Base-by-base conservation (phyloP, 495 filamentous ascomycete genomes). In the Lasiosphaeriaceae sp. region DNA sequence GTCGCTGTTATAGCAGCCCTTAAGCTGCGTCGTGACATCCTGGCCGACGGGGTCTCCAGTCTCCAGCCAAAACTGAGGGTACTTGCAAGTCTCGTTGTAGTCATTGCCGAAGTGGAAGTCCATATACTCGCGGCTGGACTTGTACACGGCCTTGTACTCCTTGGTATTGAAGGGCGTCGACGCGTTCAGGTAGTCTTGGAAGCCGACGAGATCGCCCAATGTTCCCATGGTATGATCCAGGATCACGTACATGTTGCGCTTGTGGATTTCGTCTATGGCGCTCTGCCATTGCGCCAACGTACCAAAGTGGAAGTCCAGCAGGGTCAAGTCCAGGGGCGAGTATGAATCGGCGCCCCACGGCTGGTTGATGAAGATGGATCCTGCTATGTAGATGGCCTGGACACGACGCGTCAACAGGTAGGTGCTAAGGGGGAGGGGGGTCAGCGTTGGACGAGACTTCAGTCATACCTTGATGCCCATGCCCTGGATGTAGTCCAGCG, bases 211-310 rank as follows among this genome's bases (percentile, higher is more conserved):
- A 59, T 88, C 83, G 46, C 84, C 83, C 80, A 88, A 77, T 85
- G 86, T 89, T 35, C 85, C 76, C 66, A 89, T 76, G 6, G 86
- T 89, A 59, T 88, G 86, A 56, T 89, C 86, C 53, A 89, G n/a
- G 21, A 89, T 73, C 39, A 88, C 81, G 72, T 88, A 89, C 86
- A 89, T 89, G 37, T 80, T 83, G 16, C 83, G 77, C 2, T 69
- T 70, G 67, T 88, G 85, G 19, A 87, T 83, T 49, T 86, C 85
- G 6, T 74, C 71, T 39, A 90, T 83, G 3, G 81, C 79, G 37
- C 75, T 63, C 65, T 82, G 80, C 86, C 87, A 90, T 49, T 74
- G 69, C 11, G 78, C 63, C 48, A 90, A 82, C 4, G 73, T 80
- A 0, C 85, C 62, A 29, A 59, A 61, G 45, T 67, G 62, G 20